Percentiles rank a stretch among this genome's conserved stretches.
Evolutionary conservation across 495 filamentous ascomycete genomes (phyloP).

Genomic region (Chaetomium cochliodes): DNA sequence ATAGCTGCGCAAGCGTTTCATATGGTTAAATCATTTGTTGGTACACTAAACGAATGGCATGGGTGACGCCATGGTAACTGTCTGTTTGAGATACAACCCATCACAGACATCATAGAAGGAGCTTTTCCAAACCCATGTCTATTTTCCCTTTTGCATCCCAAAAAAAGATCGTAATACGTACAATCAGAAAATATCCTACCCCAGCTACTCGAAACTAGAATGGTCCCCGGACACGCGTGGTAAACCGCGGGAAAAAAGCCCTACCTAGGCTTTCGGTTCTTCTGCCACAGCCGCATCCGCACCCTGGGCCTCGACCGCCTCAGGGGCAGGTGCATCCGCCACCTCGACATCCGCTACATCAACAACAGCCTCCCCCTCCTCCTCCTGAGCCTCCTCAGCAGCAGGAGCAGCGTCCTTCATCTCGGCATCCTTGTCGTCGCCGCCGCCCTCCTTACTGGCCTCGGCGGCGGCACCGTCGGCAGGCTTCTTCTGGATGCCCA

Average conservation of each 20-base stretch:
- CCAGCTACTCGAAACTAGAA: background rate
- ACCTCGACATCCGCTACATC: constrained; percentile 12
- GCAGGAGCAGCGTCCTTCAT: constrained; percentile 18
- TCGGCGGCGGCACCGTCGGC: constrained; percentile 27
- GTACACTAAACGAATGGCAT: background rate
- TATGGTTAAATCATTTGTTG: background rate
- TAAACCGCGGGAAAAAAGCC: background rate
- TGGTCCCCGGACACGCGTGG: background rate
- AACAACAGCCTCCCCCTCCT: constrained; percentile 4
- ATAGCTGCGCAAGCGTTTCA: background rate
- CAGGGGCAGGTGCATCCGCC: constrained; percentile 17
- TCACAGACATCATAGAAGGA: background rate
- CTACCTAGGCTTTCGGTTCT: constrained; percentile 6
- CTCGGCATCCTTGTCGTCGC: constrained; percentile 25
- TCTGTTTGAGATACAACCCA: background rate
- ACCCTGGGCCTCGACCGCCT: background rate
- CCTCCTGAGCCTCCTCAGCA: constrained; percentile 9
- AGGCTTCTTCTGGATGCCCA: constrained; percentile 36
- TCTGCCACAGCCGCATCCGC: background rate
- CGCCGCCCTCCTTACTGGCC: constrained; percentile 24
- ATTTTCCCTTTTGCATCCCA: constrained; percentile 8
- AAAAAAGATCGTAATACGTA: background rate
- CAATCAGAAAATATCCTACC: background rate
- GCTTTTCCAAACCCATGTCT: constrained; percentile 2
- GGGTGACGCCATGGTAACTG: background rate